Conservation (phyloP, 1,284 basidiomycete species). For the Ganoderma lucidum region DNA sequence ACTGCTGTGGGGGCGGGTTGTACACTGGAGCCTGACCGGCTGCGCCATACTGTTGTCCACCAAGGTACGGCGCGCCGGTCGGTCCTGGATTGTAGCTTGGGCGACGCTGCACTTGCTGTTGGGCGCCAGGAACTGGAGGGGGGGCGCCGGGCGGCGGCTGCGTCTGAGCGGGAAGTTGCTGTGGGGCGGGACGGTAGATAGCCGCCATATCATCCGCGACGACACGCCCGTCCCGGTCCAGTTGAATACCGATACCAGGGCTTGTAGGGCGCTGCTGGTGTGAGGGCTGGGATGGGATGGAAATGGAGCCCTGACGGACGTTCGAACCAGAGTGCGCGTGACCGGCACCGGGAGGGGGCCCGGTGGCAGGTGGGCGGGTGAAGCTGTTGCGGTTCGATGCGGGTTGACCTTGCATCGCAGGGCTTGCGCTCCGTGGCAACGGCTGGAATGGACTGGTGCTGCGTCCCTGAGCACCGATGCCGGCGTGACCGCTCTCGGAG, state of each 20-base stretch:
- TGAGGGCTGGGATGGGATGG: slow-evolving; percentile 35
- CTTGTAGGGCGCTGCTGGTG: slow-evolving; percentile 45
- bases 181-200: slow-evolving; percentile 48
- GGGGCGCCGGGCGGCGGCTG: slow-evolving; percentile 37
- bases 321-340: slow-evolving; percentile 30
- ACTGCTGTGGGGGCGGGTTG: slow-evolving; percentile 20
- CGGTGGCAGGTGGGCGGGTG: slow-evolving; percentile 31
- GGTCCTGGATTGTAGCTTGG: slow-evolving; percentile 36
- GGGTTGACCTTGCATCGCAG: slow-evolving; percentile 39
- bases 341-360: slow-evolving; percentile 22
- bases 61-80: slow-evolving; percentile 29
- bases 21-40: slow-evolving; percentile 29
- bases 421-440: slow-evolving; percentile 57
- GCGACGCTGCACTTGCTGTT: slow-evolving; percentile 40
- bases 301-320: slow-evolving; percentile 35
- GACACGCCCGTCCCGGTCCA: slow-evolving; percentile 82
- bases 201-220: slow-evolving; percentile 84
- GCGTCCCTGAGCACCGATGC: slow-evolving; percentile 79
- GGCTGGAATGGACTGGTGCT: slow-evolving; percentile 59
- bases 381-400: slow-evolving; percentile 35
- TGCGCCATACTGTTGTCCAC: slow-evolving; percentile 26
- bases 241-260: slow-evolving; percentile 72
- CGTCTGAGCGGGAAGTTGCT: slow-evolving; percentile 36
- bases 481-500: slow-evolving; percentile 71
- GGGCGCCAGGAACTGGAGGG: slow-evolving; percentile 36